Evolutionary conservation across 2,329 filamentous ascomycete species (phyloP), one percentile per base, ranked within the genome.

Genomic region (Xylariomycetidae sp.): DNA sequence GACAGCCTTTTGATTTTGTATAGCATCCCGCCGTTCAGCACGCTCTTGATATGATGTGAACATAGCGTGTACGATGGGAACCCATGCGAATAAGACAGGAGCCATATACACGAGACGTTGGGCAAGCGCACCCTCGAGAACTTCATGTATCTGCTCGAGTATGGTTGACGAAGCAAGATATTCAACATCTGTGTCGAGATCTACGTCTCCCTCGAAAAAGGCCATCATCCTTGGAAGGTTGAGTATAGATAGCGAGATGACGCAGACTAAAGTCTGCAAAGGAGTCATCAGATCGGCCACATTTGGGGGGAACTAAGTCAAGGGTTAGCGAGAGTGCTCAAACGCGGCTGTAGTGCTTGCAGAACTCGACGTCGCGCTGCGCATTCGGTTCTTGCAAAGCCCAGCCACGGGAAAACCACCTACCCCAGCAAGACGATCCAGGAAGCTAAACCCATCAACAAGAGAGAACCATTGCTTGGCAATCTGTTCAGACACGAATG

Each of bases 11-110:
- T 78, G 71, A 40, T 77, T 74, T 32, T 77, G 64, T 12, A 74
- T 57, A 18, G 72, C 61, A 44, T 79, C 74, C 29, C 74, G 63
- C 37, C 71, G 69, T 52, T 83, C 79, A 24, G 74, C 76, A 28
- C 80, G 68, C 31, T 67, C 68, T 36, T 75, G 68, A 43, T 79
- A 82, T 10, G 74, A 74, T 25, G 76, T 63, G 44, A 77, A 76
- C 63, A 92, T 76, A 17, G 74, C 70, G 49, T 83, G 75, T 8
- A 89, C 67, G 17, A 95, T 74, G 29, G 90, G 66, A 4, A 81
- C 78, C 89, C 89, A 96, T 3, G 84, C 76, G 45, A 93, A 84
- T 14, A 86, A 72, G 13, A 85, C 77, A 2, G 86, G 85, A 35
- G 76, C 78, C 14, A 84, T 83, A 22, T 76, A 75, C 23, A 68